Base-by-base conservation (phyloP, 345 rosid genomes). In the Adansonia digitata region DNA sequence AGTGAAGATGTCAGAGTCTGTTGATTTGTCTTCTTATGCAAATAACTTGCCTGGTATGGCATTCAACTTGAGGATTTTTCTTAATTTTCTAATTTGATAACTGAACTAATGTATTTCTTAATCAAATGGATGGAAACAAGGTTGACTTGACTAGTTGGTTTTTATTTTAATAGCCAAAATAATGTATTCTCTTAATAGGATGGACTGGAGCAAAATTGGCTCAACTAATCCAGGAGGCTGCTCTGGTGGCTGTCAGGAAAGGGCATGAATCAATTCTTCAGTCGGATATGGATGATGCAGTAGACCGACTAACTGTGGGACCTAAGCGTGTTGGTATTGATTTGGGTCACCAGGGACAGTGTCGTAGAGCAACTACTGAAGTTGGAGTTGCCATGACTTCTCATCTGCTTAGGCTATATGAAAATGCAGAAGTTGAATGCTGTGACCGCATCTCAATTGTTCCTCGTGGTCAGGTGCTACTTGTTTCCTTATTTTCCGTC, bases 221-320 rank as follows among this genome's bases (percentile, higher is more conserved):
- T 74, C 98, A 90, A 85, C 85, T 94, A 73, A 86, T 92, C 79
- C 97, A 90, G 82, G 98, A 92, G 79, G 94, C 97, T 82, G 98
- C 98, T 72, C 93, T 94, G 57, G 97, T 94, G 46, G 98, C 98
- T 51, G 97, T 92, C 76, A 90, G 96, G 80, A 91, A 89, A 82
- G 86, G 84, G 73, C 94, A 94, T 74, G 79, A 71, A 49, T 87
- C 94, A 45, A 84, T 94, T 83, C 87, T 89, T 79, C 89, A 81
- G 62, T 85, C 96, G 22, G 97, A 94, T 82, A 81, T 94, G 96
- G 94, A 92, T 46, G 92, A 89, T 18, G 98, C 98, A 68, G 96
- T 92, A 77, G 98, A 92, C 82, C 81, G 97, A 78, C 98, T 92
- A 62, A 94, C 98, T 31, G 91, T 94, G n/a, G 98, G 98, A 71